phyloP scores from a whole-genome alignment of 2,329 filamentous ascomycete genomes.

The Verticillium nonalfalfae region DNA sequence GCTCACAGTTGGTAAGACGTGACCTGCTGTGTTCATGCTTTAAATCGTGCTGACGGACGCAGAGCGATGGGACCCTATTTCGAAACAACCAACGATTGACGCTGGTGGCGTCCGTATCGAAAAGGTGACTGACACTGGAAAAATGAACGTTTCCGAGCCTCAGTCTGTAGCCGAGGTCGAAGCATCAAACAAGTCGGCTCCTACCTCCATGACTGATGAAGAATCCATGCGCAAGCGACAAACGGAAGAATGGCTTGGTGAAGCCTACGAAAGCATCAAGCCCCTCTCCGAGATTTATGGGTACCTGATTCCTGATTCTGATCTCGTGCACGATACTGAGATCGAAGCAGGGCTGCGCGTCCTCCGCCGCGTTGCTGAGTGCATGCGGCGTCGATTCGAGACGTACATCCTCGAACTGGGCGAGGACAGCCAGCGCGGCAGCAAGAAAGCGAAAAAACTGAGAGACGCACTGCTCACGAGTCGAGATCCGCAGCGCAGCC shows the following conservation, averaged over 20 bases:
- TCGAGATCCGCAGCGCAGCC: background rate
- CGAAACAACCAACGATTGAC: conserved; percentile 25
- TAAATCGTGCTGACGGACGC: too few relatives aligned
- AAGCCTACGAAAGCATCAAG: conserved; percentile 19
- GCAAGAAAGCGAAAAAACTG: conserved; percentile 7
- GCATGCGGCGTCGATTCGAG: conserved; percentile 13
- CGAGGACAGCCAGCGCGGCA: conserved; percentile 16
- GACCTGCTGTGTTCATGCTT: conserved; percentile 16
- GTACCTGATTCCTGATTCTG: conserved; percentile 16
- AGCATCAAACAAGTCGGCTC: conserved; percentile 6
- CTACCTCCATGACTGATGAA: conserved; percentile 6
- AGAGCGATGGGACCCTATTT: too few relatives aligned
- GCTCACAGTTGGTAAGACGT: conserved; percentile 23
- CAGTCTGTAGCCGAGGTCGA: conserved; percentile 15
- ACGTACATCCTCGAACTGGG: conserved; percentile 18
- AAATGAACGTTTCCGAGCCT: conserved; percentile 12
- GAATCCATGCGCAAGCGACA: conserved; percentile 15
- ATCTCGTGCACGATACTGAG: conserved; percentile 20
- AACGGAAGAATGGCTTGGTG: conserved; percentile 24
- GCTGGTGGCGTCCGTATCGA: conserved; percentile 24
- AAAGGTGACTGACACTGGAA: conserved; percentile 12
- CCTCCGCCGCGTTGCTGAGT: conserved; percentile 17
- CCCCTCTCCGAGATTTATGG: conserved; percentile 18
- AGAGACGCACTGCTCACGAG: conserved; percentile 19
- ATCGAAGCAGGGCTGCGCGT: conserved; percentile 20